Evolutionary conservation across 305 asterid genomes (phyloP).

Genomic region (Solanum hybrid): DNA sequence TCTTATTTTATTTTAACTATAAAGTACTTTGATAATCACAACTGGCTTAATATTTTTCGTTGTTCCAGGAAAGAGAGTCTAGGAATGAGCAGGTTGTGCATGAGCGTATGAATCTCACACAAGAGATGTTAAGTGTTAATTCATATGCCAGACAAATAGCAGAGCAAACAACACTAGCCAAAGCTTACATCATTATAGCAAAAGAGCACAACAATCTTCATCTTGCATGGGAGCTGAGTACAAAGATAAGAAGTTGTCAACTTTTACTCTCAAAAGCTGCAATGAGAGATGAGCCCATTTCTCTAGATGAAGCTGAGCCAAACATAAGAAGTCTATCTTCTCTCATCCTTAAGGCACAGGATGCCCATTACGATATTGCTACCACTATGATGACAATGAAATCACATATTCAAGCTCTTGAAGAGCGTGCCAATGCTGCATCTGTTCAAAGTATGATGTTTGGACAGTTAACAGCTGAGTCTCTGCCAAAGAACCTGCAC

Average conservation of each 20-base stretch:
- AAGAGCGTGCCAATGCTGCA: slow-evolving; percentile 32
- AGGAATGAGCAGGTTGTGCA: slow-evolving; percentile 13
- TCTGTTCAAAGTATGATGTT: slow-evolving; percentile 28
- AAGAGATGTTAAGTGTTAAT: slow-evolving; percentile 19
- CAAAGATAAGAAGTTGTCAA: slow-evolving; percentile 31
- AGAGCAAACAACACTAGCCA: slow-evolving; percentile 37
- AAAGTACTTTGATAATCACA: not conserved
- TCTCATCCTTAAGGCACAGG: slow-evolving; percentile 34
- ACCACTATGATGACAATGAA: slow-evolving; percentile 39
- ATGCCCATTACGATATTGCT: slow-evolving; percentile 35
- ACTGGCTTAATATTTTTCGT: not conserved
- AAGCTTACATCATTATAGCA: slow-evolving; percentile 34
- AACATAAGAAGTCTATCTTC: slow-evolving; percentile 28
- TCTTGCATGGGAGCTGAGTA: slow-evolving; percentile 41
- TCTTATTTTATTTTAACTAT: not conserved
- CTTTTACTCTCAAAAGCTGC: slow-evolving; percentile 36
- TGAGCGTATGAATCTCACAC: slow-evolving; percentile 22
- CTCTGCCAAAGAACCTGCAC: slow-evolving; percentile 65
- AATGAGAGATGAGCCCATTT: slow-evolving; percentile 26
- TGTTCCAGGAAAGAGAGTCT: slow-evolving; percentile 48
- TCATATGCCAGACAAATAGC: slow-evolving; percentile 36
- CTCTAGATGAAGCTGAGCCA: slow-evolving; percentile 35
- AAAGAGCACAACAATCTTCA: slow-evolving; percentile 40
- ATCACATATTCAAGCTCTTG: slow-evolving; percentile 40
- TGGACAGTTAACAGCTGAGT: slow-evolving; percentile 57